Percentiles rank a stretch among this genome's conserved stretches.
phyloP scores from a whole-genome alignment of 202 grass and related monocot genomes.

The Elaeis oleifera region DNA sequence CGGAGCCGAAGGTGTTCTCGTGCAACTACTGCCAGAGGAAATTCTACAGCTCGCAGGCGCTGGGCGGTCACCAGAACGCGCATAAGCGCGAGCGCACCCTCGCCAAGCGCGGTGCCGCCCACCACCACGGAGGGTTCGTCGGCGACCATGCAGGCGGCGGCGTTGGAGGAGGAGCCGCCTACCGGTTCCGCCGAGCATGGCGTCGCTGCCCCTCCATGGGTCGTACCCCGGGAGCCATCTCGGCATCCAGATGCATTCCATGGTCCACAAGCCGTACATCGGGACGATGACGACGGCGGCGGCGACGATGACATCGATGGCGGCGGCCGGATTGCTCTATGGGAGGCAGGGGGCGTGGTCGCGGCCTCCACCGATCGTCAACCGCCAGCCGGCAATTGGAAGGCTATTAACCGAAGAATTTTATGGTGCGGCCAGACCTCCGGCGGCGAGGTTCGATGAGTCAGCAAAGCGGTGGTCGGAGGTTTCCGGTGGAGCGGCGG shows the following conservation, averaged over 20 bases:
- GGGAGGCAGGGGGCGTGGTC: no score
- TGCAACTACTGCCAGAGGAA: conserved; percentile 18
- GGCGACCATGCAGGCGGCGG: background rate
- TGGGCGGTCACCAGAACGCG: conserved; percentile 22
- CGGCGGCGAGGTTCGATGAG: conserved; percentile 7
- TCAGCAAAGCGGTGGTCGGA: background rate
- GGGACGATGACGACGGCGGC: background rate
- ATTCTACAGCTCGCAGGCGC: conserved; percentile 24
- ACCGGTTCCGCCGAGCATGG: background rate
- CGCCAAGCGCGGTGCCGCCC: background rate
- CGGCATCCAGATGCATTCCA: background rate
- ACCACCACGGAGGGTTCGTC: no score
- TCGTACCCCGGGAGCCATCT: background rate
- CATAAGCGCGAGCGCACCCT: conserved; percentile 18
- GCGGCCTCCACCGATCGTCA: no score
- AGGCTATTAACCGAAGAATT: background rate
- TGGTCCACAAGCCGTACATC: background rate
- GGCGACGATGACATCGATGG: no score
- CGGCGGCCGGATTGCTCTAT: no score
- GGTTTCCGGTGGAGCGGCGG: background rate
- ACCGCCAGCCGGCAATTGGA: background rate
- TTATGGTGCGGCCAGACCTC: no score
- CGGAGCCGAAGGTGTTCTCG: conserved; percentile 13
- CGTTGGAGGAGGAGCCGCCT: background rate
- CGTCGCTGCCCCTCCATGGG: background rate